phyloP scores from a whole-genome alignment of 2,329 filamentous ascomycete species.

The Epichloe glyceriae region DNA sequence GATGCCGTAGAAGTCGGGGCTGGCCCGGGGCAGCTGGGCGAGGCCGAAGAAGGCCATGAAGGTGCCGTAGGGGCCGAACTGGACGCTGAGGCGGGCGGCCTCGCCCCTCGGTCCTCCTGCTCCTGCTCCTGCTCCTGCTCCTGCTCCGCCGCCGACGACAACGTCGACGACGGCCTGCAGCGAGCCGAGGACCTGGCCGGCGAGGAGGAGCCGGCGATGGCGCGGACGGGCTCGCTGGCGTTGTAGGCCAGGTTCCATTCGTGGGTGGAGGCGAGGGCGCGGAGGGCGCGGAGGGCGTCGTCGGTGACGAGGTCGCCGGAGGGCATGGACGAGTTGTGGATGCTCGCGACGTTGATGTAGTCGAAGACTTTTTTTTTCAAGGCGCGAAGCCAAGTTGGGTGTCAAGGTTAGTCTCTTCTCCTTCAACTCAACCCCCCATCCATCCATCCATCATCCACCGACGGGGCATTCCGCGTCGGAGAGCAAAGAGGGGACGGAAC shows the following conservation, averaged over 20 bases:
- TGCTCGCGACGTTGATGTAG: slow-evolving; percentile 43
- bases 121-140: too few species aligned
- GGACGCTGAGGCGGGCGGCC: slow-evolving; percentile 34
- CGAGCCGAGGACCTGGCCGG: slow-evolving; percentile 38
- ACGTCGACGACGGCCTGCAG: slow-evolving; percentile 37
- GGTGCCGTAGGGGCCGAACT: slow-evolving; percentile 48
- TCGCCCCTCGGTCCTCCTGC: too few species aligned
- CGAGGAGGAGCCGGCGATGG: slow-evolving; percentile 46
- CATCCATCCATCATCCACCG: too few species aligned
- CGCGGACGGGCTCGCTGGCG: slow-evolving; percentile 49
- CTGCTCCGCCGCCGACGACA: too few species aligned
- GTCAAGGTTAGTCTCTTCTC: too few species aligned
- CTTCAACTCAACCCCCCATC: too few species aligned
- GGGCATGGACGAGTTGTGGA: slow-evolving; percentile 49
- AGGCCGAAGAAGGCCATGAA: slow-evolving; percentile 54
- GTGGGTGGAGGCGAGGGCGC: slow-evolving; percentile 63
- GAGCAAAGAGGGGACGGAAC: slow-evolving; percentile 9
- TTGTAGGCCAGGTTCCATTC: slow-evolving; percentile 81
- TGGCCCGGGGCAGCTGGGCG: slow-evolving; percentile 35
- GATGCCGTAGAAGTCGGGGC: slow-evolving; percentile 57
- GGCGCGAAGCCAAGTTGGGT: too few species aligned
- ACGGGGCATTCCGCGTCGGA: too few species aligned
- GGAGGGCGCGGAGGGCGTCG: slow-evolving; percentile 47
- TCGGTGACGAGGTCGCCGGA: slow-evolving; percentile 45
- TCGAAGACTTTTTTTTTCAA: slow-evolving; percentile 35